These are phyloP conservation scores for Hylodesmum podocarpum DNA, from an alignment of 306 rosid species.

Conservation along the genomic window DNA sequence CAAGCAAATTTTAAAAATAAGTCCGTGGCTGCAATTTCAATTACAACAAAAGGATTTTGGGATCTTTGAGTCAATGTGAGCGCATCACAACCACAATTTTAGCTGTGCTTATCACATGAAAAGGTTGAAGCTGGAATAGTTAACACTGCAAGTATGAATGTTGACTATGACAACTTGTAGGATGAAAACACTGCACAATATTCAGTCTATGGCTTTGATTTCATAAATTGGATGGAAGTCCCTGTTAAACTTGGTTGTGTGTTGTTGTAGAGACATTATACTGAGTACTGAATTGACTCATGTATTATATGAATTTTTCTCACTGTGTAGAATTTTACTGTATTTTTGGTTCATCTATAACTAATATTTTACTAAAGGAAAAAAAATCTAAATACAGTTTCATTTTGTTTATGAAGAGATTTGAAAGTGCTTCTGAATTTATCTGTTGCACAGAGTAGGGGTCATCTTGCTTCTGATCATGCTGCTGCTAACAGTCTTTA, in stretches of 20 bases:
- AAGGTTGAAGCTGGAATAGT: background rate
- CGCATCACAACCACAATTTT: too few relatives aligned
- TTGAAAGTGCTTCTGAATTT: background rate
- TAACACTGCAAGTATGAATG: background rate
- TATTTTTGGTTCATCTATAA: background rate
- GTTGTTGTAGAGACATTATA: background rate
- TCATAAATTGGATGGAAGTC: background rate
- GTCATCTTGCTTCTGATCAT: background rate
- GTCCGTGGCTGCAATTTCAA: background rate
- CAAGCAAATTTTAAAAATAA: background rate
- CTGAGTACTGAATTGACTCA: background rate
- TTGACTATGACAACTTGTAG: background rate
- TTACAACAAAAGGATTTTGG: too few relatives aligned
- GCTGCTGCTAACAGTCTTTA: too few relatives aligned
- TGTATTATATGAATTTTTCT: background rate
- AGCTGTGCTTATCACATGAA: conserved; percentile 18
- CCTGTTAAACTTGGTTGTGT: background rate
- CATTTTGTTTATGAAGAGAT: background rate
- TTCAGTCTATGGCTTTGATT: conserved; percentile 2
- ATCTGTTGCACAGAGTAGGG: background rate
- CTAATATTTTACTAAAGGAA: background rate
- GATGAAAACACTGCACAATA: background rate
- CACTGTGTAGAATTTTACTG: background rate
- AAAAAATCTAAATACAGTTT: background rate
- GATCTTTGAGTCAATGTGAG: too few relatives aligned